A percentile compares a stretch with the other conserved stretches of the same genome.
These are phyloP conservation scores for Blastobotrys persicus DNA, from an alignment of 1,139 yeast genomes.

Conservation along the genomic window DNA sequence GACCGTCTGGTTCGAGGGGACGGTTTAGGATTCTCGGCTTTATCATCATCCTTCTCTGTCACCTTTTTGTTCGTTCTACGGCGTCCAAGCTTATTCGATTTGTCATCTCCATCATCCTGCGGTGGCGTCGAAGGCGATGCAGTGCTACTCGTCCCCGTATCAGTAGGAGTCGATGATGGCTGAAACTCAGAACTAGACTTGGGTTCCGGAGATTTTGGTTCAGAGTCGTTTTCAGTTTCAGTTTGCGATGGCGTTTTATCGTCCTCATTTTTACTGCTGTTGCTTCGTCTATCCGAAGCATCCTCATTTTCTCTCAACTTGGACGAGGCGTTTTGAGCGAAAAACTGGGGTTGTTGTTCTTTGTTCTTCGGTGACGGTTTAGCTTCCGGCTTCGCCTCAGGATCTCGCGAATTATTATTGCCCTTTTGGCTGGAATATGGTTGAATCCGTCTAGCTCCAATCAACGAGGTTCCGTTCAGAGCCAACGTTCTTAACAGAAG, in stretches of 20 bases:
- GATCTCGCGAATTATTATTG: conserved; percentile 7
- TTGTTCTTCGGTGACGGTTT: background rate
- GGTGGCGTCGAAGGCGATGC: background rate
- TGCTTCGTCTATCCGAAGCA: conserved; percentile 1
- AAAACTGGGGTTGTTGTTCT: background rate
- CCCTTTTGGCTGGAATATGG: conserved; percentile 3
- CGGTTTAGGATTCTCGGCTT: conserved; percentile 24
- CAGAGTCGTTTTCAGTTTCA: background rate
- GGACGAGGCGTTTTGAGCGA: background rate
- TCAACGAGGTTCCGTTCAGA: background rate
- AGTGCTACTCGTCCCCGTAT: background rate
- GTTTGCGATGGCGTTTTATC: background rate
- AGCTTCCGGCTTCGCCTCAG: background rate
- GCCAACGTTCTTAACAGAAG: background rate
- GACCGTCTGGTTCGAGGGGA: conserved; percentile 16
- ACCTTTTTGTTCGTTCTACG: conserved; percentile 10
- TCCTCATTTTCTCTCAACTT: conserved; percentile 5
- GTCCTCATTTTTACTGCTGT: background rate
- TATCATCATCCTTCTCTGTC: conserved; percentile 16
- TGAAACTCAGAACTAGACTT: background rate
- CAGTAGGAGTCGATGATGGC: background rate
- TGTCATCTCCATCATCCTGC: conserved; percentile 11
- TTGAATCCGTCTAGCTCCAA: background rate
- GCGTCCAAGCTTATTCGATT: conserved; percentile 12
- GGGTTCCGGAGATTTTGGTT: background rate